A percentile compares a stretch with the other conserved stretches of the same genome.
These are phyloP conservation scores for Blastocystis hominis DNA, from an alignment of 352 stramenopile genomes.

Conservation along the genomic window DNA sequence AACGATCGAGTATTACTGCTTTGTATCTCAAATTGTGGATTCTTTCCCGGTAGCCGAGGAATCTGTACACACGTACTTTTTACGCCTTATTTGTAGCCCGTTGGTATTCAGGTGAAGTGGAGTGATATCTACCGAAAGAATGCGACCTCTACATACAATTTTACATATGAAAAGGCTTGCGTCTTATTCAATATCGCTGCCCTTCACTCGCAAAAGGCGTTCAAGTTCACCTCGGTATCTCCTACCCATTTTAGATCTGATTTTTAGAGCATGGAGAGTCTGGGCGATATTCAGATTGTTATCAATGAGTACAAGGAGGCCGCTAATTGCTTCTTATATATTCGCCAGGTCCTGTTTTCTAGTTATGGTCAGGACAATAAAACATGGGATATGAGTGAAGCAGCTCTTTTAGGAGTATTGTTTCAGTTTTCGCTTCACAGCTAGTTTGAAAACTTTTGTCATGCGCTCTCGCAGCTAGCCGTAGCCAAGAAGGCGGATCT, in stretches of 20 bases:
- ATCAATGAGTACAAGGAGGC: constrained; percentile 14
- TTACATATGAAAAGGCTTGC: neutral
- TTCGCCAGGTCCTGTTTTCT: neutral
- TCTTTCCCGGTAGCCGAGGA: neutral
- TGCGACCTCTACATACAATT: neutral
- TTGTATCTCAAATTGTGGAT: neutral
- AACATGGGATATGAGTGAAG: constrained; percentile 19
- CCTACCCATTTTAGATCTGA: too few relatives aligned
- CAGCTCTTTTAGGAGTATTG: neutral
- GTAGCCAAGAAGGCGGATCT: neutral
- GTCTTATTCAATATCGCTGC: neutral
- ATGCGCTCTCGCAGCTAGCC: neutral
- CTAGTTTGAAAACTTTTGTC: constrained; percentile 16
- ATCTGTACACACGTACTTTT: neutral
- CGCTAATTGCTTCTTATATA: neutral
- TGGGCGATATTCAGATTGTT: neutral
- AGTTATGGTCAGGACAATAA: neutral
- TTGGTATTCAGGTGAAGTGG: constrained; percentile 9
- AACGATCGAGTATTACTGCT: neutral
- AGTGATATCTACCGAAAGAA: neutral
- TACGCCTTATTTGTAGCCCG: neutral
- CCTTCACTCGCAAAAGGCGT: neutral
- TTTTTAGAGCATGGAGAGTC: too few relatives aligned
- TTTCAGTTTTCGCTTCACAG: neutral
- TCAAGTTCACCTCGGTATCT: neutral